Base-by-base conservation (phyloP, 164 flowering plant genomes). In the Piper betle region DNA sequence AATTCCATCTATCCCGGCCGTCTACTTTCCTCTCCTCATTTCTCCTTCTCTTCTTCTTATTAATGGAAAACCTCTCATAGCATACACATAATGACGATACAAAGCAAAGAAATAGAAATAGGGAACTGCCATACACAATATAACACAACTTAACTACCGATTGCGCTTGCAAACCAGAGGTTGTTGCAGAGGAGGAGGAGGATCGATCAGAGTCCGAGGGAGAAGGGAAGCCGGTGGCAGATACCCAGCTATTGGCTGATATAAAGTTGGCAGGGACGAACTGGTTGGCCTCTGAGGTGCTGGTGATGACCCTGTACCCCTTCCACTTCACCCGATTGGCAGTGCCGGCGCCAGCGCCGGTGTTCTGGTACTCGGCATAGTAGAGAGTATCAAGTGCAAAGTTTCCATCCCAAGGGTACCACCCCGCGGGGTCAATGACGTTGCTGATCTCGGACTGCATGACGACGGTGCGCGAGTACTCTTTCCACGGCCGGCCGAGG, bases 401-500 rank as follows among this genome's bases (percentile, higher is more conserved):
- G 19, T 43, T 63, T 2, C 95, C 98, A 3, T 33, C 57, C 96
- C 96, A 91, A 56, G 68, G 78, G 39, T 68, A 75, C 96, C 97
- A 91, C 4, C 97, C 97, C 0, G 72, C 84, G 0, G 93, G 80
- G 15, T 66, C 13, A 7, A 91, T 75, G 46, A 88, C 84, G 37
- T 83, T 69, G 1, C 72, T 69, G 8, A 91, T 82, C 3, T 64
- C 4, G 0, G 80, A 53, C 33, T 85, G 84, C 88, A 88, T 84
- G 3, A 84, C 20, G 13, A 86, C 78, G 0, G 92, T 84, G 70
- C 88, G 79, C 2, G 93, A 84, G 50, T 86, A 83, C 54, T 77
- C 77, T 69, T 81, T 86, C 96, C 93, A 88, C 0, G 96, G 96
- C 50, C 96, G 43, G 3, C 96, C 96, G 1, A 88, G 76, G 46